Evolutionary conservation across 257 asterid species (phyloP), one percentile per base, ranked within the genome.

Genomic region (Nicotiana otophora): DNA sequence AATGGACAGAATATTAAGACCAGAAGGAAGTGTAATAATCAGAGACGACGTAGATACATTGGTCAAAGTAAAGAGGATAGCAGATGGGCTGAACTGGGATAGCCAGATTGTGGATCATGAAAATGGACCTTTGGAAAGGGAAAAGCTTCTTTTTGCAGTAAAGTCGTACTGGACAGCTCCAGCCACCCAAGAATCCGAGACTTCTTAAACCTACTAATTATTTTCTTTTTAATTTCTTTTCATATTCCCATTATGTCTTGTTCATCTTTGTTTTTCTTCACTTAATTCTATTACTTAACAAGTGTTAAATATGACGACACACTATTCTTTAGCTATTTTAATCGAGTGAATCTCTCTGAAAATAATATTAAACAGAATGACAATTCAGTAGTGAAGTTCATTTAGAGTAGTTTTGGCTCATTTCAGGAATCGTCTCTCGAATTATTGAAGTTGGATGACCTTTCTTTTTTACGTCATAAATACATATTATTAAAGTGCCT

Each of bases 151-250:
- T 15, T 91, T 94, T 85, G 98, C 96, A 39, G 97, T 91, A 1
- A 94, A 94, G 82, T 31, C 75, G 64, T 95, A 95, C 60, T 93
- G 96, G 97, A 92, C 98, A 19, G 92, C 93, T 84, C 98, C 98
- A 39, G 82, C 93, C 75, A 34, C 86, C 46, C 69, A 81, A 31
- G 57, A 85, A 61, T 26, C 86, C 8, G 17, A 74, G 46, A 68
- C 72, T 20, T 39, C 81, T 51, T 85, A 67, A 42, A 23, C 28
- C 17, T 48, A 26, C n/a, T 20, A 26, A n/a, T 7, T 23, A 34
- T 4, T n/a, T 9, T 11, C 30, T 20, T 51, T 78, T 7, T 64
- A 17, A 54, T 11, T 83, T 30, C 3, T 60, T n/a, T 58, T 75
- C 1, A 46, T 42, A 46, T 72, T 42, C 23, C 61, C 16, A 9